A percentile compares a stretch with the other conserved stretches of the same genome.
Evolutionary conservation across 768 basidiomycete genomes (phyloP).

Genomic region (Boletus bicolor): DNA sequence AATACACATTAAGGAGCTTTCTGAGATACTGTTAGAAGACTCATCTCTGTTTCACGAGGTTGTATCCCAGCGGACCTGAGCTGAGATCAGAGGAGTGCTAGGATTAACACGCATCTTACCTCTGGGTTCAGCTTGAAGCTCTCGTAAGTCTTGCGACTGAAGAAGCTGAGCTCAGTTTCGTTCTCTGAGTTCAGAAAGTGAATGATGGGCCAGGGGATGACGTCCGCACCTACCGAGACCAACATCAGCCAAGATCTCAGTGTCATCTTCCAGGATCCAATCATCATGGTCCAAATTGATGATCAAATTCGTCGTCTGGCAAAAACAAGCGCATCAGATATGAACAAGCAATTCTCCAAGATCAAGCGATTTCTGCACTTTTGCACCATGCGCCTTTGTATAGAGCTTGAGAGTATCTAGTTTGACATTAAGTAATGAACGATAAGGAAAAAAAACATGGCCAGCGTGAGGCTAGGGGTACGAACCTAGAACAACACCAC

Average conservation of each 20-base stretch:
- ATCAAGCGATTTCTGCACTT: conserved; percentile 45
- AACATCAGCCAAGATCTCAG: conserved; percentile 57
- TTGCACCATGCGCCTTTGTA: conserved; percentile 90
- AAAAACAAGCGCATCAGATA: background rate
- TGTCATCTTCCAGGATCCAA: conserved; percentile 78
- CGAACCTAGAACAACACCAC: conserved; percentile 63
- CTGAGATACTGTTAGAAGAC: background rate
- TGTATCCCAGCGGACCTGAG: conserved; percentile 30
- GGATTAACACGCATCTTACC: conserved; percentile 37
- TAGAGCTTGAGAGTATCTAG: conserved; percentile 94
- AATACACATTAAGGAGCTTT: conserved; percentile 20
- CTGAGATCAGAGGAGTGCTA: background rate
- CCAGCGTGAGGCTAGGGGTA: background rate
- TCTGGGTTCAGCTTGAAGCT: conserved; percentile 80
- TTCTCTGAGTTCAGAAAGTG: conserved; percentile 58
- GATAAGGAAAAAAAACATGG: background rate
- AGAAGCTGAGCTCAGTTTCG: conserved; percentile 93
- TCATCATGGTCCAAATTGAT: conserved; percentile 97
- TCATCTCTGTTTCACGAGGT: conserved; percentile 4
- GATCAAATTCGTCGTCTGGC: conserved; percentile 92
- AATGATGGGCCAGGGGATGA: background rate
- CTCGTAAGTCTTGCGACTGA: conserved; percentile 74
- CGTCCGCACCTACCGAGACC: conserved; percentile 68
- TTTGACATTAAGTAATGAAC: conserved; percentile 2
- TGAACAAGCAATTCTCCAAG: background rate